Evolutionary conservation across 352 stramenopile genomes (phyloP).

Genomic region (Phytophthora pseudosyringae): DNA sequence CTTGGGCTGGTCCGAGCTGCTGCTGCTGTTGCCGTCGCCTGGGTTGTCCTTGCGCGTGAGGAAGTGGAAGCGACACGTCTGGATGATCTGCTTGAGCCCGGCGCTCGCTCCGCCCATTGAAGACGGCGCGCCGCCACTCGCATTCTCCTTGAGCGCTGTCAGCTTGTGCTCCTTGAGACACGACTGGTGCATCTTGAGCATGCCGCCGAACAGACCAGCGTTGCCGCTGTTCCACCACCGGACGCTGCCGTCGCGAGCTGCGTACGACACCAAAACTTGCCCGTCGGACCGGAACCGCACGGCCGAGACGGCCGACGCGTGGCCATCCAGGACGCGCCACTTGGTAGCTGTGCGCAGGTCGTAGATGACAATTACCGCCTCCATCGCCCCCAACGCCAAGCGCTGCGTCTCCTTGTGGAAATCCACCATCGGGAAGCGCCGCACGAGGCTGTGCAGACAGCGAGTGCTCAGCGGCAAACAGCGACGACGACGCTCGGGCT

Average conservation of each 20-base stretch:
- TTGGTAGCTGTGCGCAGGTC: constrained; percentile 89
- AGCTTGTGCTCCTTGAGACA: constrained; percentile 88
- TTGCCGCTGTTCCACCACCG: constrained; percentile 89
- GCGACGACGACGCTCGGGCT: constrained; percentile 77
- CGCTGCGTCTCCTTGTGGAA: constrained; percentile 90
- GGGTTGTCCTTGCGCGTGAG: constrained; percentile 64
- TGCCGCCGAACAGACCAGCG: constrained; percentile 76
- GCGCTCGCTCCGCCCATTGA: constrained; percentile 65
- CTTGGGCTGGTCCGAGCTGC: constrained; percentile 41
- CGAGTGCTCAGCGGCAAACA: constrained; percentile 82
- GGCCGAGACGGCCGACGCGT: constrained; percentile 73
- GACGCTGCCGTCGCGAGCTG: constrained; percentile 76
- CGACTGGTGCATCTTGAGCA: constrained; percentile 90
- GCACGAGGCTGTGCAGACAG: constrained; percentile 83
- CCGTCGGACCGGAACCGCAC: constrained; percentile 76
- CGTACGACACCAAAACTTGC: constrained; percentile 85
- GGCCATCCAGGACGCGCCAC: constrained; percentile 87
- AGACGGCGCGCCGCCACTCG: constrained; percentile 44
- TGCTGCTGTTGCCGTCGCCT: neutral
- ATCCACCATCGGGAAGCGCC: constrained; percentile 87
- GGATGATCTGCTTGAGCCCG: constrained; percentile 83
- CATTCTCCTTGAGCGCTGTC: constrained; percentile 47
- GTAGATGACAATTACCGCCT: constrained; percentile 90
- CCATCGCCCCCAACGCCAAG: constrained; percentile 86
- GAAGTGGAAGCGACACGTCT: constrained; percentile 87